Evolutionary conservation across 306 rosid genomes (phyloP).

Genomic region (Phaseolus lunatus): DNA sequence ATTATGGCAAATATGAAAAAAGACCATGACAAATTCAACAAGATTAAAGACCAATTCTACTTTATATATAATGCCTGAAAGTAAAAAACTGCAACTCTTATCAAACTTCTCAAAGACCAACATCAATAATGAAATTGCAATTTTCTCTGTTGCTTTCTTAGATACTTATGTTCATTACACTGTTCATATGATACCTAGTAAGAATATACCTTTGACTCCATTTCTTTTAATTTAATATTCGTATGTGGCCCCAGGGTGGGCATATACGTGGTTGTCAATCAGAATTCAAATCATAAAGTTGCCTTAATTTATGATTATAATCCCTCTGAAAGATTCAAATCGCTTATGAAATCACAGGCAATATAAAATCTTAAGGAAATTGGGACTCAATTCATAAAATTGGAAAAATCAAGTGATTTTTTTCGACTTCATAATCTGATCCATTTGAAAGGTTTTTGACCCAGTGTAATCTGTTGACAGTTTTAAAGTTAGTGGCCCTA

Average conservation of each 20-base stretch:
- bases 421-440: neutral
- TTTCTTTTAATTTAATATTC: neutral
- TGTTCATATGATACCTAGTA: constrained; percentile 1
- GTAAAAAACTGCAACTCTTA: neutral
- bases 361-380: neutral
- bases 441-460: neutral
- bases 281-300: neutral
- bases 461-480: neutral
- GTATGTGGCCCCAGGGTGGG: neutral
- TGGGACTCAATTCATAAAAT: neutral
- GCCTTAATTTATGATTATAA: neutral
- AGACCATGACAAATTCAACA: constrained; percentile 1
- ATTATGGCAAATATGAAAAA: neutral
- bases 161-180: constrained; percentile 17
- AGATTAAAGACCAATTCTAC: neutral
- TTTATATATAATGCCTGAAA: neutral
- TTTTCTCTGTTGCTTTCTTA: constrained; percentile 1
- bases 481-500: neutral
- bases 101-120: neutral
- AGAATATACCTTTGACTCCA: neutral
- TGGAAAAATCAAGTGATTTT: neutral
- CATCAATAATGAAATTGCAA: constrained; percentile 2
- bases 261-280: neutral
- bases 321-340: neutral
- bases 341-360: neutral